Base-by-base conservation (phyloP, 2,329 filamentous ascomycete genomes). In the Thielaviopsis populi region DNA sequence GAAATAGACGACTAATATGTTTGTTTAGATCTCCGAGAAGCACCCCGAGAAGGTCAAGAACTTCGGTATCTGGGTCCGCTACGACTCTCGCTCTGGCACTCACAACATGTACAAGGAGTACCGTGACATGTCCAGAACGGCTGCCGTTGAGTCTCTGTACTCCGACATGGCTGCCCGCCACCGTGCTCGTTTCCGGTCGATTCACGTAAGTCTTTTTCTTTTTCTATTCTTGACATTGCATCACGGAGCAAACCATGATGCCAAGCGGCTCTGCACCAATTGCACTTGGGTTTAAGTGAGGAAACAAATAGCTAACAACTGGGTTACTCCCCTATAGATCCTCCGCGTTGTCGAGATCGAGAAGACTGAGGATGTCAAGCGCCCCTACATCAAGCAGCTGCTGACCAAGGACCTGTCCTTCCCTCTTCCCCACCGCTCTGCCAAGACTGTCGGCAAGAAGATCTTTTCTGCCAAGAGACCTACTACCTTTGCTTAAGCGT, bases 21-120 rank as follows among this genome's bases (percentile, higher is more conserved):
- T 43, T 22, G 13, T 56, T 19, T 59, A 96, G 91, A 95, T 99
- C 83, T 80, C 85, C 81, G 94, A 99, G 91, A 97, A 97, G 88
- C 91, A 90, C 79, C 94, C 94, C 74, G 83, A 91, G 76, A 96
- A 96, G 85, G 91, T 99, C 85, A 99, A 99, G 91, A 99, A 96
- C 89, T 97, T 99, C 78, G 94, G 94, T 78, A 87, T 99, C 86
- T 99, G 95, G 95, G 87, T 99, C 82, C 91, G 95, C 77, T 99
- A 99, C 83, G 92, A 99, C 83, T 99, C 95, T 69, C 92, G 94
- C 80, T 97, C 94, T 74, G 94, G 94, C 74, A 99, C 94, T 74
- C 94, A 99, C 91, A 99, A 99, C 88, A 99, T 99, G 94, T 99
- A 99, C 90, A 97, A 97, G 87, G 94, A 99, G 87, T 97, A 96